Conservation (phyloP, 352 stramenopile genomes). For the Lagenidium sp. region DNA sequence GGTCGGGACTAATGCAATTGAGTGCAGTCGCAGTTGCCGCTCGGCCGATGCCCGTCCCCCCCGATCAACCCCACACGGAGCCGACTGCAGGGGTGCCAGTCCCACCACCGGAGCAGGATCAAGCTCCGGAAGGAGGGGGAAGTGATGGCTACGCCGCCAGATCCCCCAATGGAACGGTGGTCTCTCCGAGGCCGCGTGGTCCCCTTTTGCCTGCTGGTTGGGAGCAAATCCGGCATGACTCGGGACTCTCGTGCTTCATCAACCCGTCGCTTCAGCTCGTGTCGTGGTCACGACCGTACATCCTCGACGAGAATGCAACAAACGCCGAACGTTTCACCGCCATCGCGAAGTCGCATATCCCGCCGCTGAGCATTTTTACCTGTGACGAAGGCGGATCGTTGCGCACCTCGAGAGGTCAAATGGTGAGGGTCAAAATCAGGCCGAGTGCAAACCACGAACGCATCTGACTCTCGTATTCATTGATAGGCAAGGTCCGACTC, state of each 20-base stretch:
- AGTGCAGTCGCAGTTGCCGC: slow-evolving; percentile 26
- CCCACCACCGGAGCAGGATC: neutral
- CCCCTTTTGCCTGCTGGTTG: slow-evolving; percentile 56
- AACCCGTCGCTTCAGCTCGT: slow-evolving; percentile 43
- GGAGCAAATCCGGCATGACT: slow-evolving; percentile 52
- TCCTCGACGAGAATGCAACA: too few relatives aligned
- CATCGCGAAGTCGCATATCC: slow-evolving; percentile 47
- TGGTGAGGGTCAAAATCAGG: too few relatives aligned
- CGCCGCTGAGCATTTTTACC: slow-evolving; percentile 59
- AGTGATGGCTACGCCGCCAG: neutral
- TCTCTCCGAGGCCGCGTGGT: too few relatives aligned
- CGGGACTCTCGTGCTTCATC: slow-evolving; percentile 60
- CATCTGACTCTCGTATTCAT: too few relatives aligned
- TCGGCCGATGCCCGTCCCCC: neutral
- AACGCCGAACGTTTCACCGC: too few relatives aligned
- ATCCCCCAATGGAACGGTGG: slow-evolving; percentile 10
- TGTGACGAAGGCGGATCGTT: too few relatives aligned
- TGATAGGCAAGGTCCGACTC: too few relatives aligned
- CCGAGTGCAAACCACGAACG: too few relatives aligned
- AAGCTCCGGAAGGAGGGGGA: too few relatives aligned
- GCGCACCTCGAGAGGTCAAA: too few relatives aligned
- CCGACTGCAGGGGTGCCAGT: neutral
- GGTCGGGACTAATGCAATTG: slow-evolving; percentile 38
- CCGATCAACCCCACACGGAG: neutral
- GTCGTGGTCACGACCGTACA: slow-evolving; percentile 66